Percentiles rank a stretch among this genome's conserved stretches.
phyloP scores from a whole-genome alignment of 306 rosid species.

The Quercus mongolica region DNA sequence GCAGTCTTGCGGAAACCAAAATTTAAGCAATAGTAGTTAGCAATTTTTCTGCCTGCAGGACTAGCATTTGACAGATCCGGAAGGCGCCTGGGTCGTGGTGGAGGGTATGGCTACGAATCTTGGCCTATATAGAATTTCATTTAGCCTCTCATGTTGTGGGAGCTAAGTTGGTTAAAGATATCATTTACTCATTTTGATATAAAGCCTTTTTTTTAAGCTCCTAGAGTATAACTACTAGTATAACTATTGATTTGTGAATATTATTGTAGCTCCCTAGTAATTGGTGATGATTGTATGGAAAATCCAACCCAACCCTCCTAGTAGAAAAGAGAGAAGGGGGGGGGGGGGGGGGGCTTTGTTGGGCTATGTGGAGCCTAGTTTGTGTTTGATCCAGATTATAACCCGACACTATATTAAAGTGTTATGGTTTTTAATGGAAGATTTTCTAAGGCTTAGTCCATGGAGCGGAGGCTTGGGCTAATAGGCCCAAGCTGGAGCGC shows the following conservation, averaged over 20 bases:
- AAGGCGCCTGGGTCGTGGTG: slow-evolving; percentile 96
- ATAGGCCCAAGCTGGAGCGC: too few species aligned
- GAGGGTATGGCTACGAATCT: slow-evolving; percentile 63
- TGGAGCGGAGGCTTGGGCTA: too few species aligned
- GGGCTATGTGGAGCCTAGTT: too few species aligned
- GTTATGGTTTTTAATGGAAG: too few species aligned
- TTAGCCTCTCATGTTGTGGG: slow-evolving; percentile 6
- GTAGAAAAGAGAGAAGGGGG: too few species aligned
- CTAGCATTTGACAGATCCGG: slow-evolving; percentile 92
- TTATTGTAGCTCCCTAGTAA: background rate
- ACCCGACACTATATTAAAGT: too few species aligned
- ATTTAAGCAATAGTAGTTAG: slow-evolving; percentile 7
- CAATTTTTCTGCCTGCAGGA: slow-evolving; percentile 46
- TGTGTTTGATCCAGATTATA: too few species aligned
- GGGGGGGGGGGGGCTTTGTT: too few species aligned
- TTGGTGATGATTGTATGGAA: background rate
- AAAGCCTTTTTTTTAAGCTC: background rate
- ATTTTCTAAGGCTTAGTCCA: too few species aligned
- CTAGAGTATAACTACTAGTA: background rate
- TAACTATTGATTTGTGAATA: background rate
- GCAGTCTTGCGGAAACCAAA: slow-evolving; percentile 1
- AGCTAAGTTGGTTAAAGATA: slow-evolving; percentile 9
- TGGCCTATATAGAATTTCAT: slow-evolving; percentile 12
- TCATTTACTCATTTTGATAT: slow-evolving; percentile 7
- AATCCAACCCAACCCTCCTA: background rate